Percentiles rank a stretch among this genome's conserved stretches.
These are phyloP conservation scores for Thuidium tamariscinum DNA, from an alignment of 225 moss, liverwort and hornwort genomes.

Conservation along the genomic window DNA sequence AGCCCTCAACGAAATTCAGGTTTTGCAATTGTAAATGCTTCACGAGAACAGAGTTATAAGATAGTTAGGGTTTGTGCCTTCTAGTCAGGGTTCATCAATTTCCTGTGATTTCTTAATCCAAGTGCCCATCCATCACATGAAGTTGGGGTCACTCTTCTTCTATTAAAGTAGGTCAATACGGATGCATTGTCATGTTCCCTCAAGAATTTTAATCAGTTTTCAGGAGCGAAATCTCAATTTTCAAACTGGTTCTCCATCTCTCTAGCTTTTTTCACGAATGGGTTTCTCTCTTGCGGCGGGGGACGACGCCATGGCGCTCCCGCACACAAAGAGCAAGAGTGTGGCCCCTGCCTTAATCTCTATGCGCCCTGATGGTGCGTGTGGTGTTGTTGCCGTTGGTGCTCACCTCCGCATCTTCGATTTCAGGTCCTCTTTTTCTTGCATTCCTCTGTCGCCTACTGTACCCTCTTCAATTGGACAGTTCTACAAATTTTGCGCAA, in stretches of 20 bases:
- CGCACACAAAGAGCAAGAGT: constrained; percentile 14
- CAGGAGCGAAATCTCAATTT: background rate
- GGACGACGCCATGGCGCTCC: background rate
- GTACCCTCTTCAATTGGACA: background rate
- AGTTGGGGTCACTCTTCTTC: background rate
- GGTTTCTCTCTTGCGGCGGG: background rate
- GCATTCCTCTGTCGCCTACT: background rate
- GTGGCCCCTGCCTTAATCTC: constrained; percentile 84
- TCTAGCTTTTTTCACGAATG: background rate
- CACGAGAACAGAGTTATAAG: background rate
- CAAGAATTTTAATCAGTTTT: background rate
- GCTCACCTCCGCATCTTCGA: constrained; percentile 85
- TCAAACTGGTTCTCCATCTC: background rate
- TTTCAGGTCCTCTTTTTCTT: constrained; percentile 1
- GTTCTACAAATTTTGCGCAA: background rate
- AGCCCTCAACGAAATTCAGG: background rate
- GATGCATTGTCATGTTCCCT: background rate
- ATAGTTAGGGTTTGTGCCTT: background rate
- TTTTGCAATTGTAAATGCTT: background rate
- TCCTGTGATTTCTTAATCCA: background rate
- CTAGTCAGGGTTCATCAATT: background rate
- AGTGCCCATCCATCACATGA: background rate
- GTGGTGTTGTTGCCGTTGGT: constrained; percentile 61
- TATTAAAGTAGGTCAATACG: background rate
- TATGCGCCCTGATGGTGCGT: constrained; percentile 39